Conservation (phyloP, 768 basidiomycete species). For the Lentinus brumalis region DNA sequence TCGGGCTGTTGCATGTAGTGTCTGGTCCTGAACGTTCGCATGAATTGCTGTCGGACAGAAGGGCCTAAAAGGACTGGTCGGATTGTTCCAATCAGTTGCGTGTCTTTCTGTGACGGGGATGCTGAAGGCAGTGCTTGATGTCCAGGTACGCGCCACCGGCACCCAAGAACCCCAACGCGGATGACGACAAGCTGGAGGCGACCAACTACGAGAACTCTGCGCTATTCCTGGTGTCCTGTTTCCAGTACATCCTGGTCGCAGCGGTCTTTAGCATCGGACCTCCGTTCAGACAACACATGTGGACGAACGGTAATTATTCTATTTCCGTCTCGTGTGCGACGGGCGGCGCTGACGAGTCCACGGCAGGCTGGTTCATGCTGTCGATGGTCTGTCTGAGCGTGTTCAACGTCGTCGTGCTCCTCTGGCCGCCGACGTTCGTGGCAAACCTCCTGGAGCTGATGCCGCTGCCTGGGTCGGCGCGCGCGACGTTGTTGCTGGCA, state of each 20-base stretch:
- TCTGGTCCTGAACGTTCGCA: no score
- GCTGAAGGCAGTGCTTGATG: background rate
- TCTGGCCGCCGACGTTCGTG: constrained; percentile 65
- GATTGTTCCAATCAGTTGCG: background rate
- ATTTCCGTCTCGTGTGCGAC: background rate
- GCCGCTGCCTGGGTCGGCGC: constrained; percentile 67
- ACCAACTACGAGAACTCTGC: constrained; percentile 91
- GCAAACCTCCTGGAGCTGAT: constrained; percentile 74
- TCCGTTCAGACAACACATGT: constrained; percentile 93
- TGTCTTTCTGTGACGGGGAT: background rate
- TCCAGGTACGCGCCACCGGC: constrained; percentile 80
- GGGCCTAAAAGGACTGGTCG: constrained; percentile 5
- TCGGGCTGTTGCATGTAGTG: no score
- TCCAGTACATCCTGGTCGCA: constrained; percentile 97
- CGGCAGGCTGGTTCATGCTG: constrained; percentile 68
- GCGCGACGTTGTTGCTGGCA: constrained; percentile 66
- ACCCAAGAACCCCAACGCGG: constrained; percentile 41
- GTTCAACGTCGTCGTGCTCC: constrained; percentile 78
- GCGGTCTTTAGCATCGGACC: constrained; percentile 98
- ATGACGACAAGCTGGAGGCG: constrained; percentile 74
- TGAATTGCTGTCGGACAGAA: background rate
- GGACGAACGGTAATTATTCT: constrained; percentile 76
- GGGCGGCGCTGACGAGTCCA: background rate
- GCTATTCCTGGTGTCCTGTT: constrained; percentile 92
- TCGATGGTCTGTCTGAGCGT: constrained; percentile 67